Evolutionary conservation across 2,329 filamentous ascomycete species (phyloP), one percentile per base, ranked within the genome.

Genomic region (Botrytis squamosa): DNA sequence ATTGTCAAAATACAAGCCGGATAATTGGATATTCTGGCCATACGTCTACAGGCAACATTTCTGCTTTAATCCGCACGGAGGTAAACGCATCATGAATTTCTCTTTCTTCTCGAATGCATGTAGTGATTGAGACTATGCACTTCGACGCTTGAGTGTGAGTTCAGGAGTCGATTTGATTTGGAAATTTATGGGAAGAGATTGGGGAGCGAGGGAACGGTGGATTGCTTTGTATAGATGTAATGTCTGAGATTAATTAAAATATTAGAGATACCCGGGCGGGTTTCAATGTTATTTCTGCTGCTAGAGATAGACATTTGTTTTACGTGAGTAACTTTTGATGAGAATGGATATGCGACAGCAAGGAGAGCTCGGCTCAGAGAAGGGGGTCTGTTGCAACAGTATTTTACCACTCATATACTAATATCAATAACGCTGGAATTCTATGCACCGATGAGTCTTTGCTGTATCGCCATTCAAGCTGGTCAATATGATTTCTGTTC

Each of bases 241-340:
- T 14, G 12, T 52, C 1, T n/a, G 12, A 52, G 4, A 25, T n/a
- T 0, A 1, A 14, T 7, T 16, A n/a, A 1, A 52, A n/a, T 6
- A n/a, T n/a, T 52, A 25, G 25, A n/a, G 25, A 3, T 16, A 14
- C 6, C 25, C 1, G 5, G 0, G 10, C 3, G 9, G 25, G 6
- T 16, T n/a, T 3, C 25, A 52, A n/a, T 4, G 14, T 52, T 2
- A 1, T n/a, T 5, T 12, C 5, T 12, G 25, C 25, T 52, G 49
- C 49, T 52, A 52, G 49, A 52, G 1, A 9, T 52, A 9, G n/a
- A 5, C 7, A 52, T n/a, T 52, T 52, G 25, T 52, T 52, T 52
- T 52, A 5, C 25, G 22, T 16, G 25, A 52, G 25, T 52, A 14
- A 1, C 4, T n/a, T n/a, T n/a, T 14, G 25, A 52, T n/a, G 25